Evolutionary conservation across 2,329 filamentous ascomycete species (phyloP), one percentile per base, ranked within the genome.

Genomic region (Fusarium sp.): DNA sequence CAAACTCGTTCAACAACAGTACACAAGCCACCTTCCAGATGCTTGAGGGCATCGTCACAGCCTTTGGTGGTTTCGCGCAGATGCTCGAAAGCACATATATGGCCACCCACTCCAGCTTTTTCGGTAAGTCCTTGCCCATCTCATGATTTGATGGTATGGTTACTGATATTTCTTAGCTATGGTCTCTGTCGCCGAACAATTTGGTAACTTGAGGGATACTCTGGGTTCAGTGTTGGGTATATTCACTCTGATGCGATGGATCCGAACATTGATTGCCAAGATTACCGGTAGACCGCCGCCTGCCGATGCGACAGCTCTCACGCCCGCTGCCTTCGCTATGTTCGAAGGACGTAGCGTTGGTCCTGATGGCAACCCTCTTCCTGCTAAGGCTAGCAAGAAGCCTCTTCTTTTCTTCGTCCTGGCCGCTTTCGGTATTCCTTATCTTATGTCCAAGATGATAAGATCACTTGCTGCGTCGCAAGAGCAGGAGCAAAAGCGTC

Each of bases 11-110:
- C 85, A 93, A 91, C 78, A 94, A 97, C 80, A 96, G 92, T 84
- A 99, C 97, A 0, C 93, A 96, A 75, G 93, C 95, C 13, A 99
- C 96, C 0, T 99, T 99, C 78, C 96, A 98, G 84, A 94, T 99
- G 87, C 94, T 99, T 54, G 96, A 99, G 83, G 96, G 94, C 74
- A 92, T 99, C 62, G 96, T 99, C 16, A 93, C 94, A 25, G 94
- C 96, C 4, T 99, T 99, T 84, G 94, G 94, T 22, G 96, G 97
- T 1, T 98, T 99, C 78, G 94, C 97, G 15, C 96, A 99, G 84
- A 99, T 99, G 96, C 87, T 99, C 29, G 96, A 99, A 83, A 98
- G 96, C 84, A 98, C 96, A 13, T 99, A 98, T 77, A 99, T 99
- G 97, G 96, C 97, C 30, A 99, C 96, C 1, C 96, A 99, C 81